Evolutionary conservation across 306 rosid species (phyloP).

Genomic region (Cicer cuneatum): DNA sequence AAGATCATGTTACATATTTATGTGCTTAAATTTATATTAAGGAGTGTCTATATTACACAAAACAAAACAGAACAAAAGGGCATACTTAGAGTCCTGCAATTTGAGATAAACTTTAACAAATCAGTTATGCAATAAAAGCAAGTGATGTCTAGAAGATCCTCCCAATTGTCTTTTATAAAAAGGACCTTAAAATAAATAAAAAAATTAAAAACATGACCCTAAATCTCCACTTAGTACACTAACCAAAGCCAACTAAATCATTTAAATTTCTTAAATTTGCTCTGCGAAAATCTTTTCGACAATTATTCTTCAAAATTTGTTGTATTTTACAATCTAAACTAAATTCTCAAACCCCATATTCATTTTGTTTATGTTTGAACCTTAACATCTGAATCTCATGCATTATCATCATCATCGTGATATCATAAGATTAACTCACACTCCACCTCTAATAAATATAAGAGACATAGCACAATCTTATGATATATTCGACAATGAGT

Average conservation of each 20-base stretch:
- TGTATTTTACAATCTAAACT: neutral
- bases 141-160: neutral
- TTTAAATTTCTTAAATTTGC: slow-evolving; percentile 7
- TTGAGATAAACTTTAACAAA: neutral
- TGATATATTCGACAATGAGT: neutral
- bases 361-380: neutral
- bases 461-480: neutral
- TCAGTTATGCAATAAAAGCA: neutral
- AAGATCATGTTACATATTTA: neutral
- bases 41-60: neutral
- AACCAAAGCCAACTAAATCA: slow-evolving; percentile 14
- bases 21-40: neutral
- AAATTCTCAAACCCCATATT: neutral
- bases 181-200: too few species aligned
- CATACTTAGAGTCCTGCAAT: neutral
- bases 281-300: neutral
- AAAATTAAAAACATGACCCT: neutral
- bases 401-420: neutral
- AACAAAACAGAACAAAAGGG: neutral
- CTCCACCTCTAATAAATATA: neutral
- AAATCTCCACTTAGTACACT: slow-evolving; percentile 16
- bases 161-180: too few species aligned
- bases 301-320: slow-evolving; percentile 11
- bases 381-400: slow-evolving; percentile 4
- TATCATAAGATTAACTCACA: slow-evolving; percentile 18